These are phyloP conservation scores for Raphanus sativus DNA, from an alignment of 345 rosid species.

Conservation along the genomic window DNA sequence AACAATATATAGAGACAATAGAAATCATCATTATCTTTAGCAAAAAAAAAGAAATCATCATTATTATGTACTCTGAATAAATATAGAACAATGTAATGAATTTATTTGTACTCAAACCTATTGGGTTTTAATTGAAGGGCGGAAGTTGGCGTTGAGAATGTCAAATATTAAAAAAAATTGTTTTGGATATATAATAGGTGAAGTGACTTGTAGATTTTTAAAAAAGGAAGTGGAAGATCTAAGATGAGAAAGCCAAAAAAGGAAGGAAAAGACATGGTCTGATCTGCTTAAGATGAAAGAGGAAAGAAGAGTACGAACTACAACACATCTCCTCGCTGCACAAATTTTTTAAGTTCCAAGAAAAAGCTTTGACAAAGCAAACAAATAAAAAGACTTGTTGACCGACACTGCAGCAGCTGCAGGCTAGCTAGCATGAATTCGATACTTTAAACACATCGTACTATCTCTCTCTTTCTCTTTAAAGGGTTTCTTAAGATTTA, in stretches of 20 bases:
- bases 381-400: conserved; percentile 25
- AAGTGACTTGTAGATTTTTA: not conserved
- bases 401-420: conserved; percentile 35
- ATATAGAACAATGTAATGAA: not conserved
- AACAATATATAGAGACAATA: not conserved
- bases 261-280: conserved; percentile 29
- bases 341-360: conserved; percentile 33
- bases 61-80: not conserved
- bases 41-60: not conserved
- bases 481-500: conserved; percentile 12
- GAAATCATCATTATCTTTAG: not conserved
- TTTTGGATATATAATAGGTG: not conserved
- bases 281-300: conserved; percentile 40
- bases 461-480: conserved; percentile 13
- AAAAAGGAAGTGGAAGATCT: conserved; percentile 3
- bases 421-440: conserved; percentile 28
- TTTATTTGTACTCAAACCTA: not conserved
- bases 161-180: not conserved
- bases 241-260: conserved; percentile 23
- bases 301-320: conserved; percentile 37
- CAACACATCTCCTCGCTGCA: conserved; percentile 25
- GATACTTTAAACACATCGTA: conserved; percentile 26
- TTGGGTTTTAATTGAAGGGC: not conserved
- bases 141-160: conserved; percentile 2
- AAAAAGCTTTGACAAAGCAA: conserved; percentile 11